These are phyloP conservation scores for Neophaeococcomyces aloes DNA, from an alignment of 2,329 filamentous ascomycete species.

Conservation along the genomic window DNA sequence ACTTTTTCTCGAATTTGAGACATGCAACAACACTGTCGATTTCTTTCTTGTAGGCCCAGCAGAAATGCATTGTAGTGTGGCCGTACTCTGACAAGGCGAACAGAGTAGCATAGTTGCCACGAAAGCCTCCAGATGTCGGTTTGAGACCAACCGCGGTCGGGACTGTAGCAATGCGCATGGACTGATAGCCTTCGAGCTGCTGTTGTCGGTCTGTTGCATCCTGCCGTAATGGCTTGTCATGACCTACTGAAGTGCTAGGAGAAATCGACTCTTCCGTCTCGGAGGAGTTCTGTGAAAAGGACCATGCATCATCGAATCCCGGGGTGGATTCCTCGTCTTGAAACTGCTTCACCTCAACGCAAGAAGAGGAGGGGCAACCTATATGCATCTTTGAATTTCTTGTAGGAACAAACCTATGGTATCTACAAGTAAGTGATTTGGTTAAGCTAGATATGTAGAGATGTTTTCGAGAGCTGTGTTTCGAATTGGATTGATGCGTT, in stretches of 20 bases:
- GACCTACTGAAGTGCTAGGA: slow-evolving; percentile 1
- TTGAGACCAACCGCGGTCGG: slow-evolving; percentile 10
- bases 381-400: no score
- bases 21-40: slow-evolving; percentile 4
- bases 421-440: no score
- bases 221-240: not conserved
- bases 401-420: no score
- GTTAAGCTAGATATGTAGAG: no score
- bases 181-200: not conserved
- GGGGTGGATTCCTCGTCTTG: no score
- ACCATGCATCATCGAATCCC: not conserved
- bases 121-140: slow-evolving; percentile 11
- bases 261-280: not conserved
- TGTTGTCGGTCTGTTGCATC: slow-evolving; percentile 1
- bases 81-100: slow-evolving; percentile 8
- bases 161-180: slow-evolving; percentile 9
- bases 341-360: no score
- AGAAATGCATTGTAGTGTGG: slow-evolving; percentile 9
- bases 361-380: no score
- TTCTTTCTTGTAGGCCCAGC: slow-evolving; percentile 7
- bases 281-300: slow-evolving; percentile 1
- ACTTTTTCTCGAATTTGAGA: not conserved
- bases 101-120: slow-evolving; percentile 9
- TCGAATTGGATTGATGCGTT: no score
- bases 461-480: no score